Conservation (phyloP, 228 moss, liverwort and hornwort genomes). For the Sphagnum fallax region DNA sequence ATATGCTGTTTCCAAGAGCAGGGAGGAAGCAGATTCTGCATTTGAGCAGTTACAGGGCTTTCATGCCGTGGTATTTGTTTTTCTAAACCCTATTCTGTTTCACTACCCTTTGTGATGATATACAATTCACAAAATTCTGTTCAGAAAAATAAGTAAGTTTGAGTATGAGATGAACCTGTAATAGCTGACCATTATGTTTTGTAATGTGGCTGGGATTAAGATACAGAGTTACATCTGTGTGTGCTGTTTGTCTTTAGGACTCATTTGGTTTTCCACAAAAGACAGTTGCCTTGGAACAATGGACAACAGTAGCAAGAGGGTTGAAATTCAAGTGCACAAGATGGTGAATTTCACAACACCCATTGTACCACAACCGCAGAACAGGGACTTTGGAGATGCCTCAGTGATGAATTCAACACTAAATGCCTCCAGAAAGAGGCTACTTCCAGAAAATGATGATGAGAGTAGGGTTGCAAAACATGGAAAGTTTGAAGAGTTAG, state of each 20-base stretch:
- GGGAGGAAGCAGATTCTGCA: conserved; percentile 25
- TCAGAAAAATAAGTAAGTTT: neutral
- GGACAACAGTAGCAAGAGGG: conserved; percentile 13
- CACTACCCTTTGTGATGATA: neutral
- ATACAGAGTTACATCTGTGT: neutral
- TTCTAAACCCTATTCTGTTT: neutral
- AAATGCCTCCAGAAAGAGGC: conserved; percentile 12
- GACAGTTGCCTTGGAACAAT: conserved; percentile 13
- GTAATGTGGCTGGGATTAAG: neutral
- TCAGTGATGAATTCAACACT: neutral
- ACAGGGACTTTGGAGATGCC: conserved; percentile 4
- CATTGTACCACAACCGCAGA: conserved; percentile 6
- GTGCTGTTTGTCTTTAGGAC: conserved; percentile 17
- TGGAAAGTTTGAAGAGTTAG: conserved; percentile 11
- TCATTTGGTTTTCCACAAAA: conserved; percentile 33
- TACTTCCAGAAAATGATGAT: neutral
- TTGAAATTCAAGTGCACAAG: conserved; percentile 36
- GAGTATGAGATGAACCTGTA: neutral
- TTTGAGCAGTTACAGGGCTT: conserved; percentile 28
- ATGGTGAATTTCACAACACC: conserved; percentile 14
- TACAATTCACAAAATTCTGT: neutral
- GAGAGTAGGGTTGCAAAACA: conserved; percentile 5
- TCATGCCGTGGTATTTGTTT: conserved; percentile 17
- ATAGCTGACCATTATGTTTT: neutral
- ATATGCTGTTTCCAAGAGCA: conserved; percentile 29